Conservation (phyloP, 2,329 filamentous ascomycete genomes). For the Colletotrichum cereale region DNA sequence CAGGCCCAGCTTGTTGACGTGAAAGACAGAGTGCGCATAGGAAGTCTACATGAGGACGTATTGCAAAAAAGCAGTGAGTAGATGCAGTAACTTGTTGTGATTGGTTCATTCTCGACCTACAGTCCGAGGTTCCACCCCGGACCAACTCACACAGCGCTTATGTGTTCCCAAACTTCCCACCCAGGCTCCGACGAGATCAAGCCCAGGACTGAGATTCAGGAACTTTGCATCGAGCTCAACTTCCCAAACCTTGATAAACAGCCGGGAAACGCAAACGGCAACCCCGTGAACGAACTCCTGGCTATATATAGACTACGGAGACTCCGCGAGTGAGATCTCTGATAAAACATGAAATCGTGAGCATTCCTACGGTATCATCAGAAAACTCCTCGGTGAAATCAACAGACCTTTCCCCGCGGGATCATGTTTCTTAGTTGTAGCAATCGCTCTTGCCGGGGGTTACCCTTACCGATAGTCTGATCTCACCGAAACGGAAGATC, state of each 20-base stretch:
- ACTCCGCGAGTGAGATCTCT: fast-evolving
- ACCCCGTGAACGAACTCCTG: too few species aligned
- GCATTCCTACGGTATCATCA: not conserved
- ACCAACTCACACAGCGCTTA: not conserved
- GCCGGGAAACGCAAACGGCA: not conserved
- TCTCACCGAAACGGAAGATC: not conserved
- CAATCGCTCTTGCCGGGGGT: not conserved
- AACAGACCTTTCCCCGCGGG: not conserved
- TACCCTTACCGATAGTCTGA: not conserved
- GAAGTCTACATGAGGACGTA: too few species aligned
- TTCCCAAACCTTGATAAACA: not conserved
- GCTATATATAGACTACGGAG: not conserved
- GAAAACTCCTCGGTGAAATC: not conserved
- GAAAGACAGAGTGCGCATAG: too few species aligned
- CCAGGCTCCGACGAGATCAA: not conserved
- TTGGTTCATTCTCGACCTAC: not conserved
- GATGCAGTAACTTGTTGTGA: not conserved
- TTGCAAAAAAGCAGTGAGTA: too few species aligned
- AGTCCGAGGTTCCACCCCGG: not conserved
- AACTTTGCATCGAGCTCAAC: not conserved
- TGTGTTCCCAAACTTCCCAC: not conserved
- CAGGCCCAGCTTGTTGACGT: too few species aligned
- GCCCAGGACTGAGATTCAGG: not conserved
- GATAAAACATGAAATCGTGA: not conserved
- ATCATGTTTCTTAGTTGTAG: too few species aligned